phyloP scores from a whole-genome alignment of 2,329 filamentous ascomycete species.

The Clarireedia homoeocarpa region DNA sequence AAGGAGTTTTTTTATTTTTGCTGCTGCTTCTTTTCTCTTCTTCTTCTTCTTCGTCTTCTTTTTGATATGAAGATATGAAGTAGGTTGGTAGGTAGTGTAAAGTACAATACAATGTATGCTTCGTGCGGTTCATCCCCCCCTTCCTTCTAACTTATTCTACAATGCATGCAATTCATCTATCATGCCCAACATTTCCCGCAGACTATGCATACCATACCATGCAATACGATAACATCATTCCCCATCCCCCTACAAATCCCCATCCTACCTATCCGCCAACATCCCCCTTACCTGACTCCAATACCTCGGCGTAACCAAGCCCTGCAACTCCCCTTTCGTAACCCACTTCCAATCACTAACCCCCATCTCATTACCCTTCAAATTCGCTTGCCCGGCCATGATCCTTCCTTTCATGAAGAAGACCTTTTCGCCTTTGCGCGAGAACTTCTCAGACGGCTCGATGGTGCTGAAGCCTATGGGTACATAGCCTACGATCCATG shows the following conservation, averaged over 20 bases:
- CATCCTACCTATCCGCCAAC: conserved; percentile 62
- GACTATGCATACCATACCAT: conserved; percentile 6
- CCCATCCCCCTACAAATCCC: neutral
- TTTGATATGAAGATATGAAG: neutral
- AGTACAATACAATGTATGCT: neutral
- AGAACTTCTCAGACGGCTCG: conserved; percentile 39
- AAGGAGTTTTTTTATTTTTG: no score
- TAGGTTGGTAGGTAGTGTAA: neutral
- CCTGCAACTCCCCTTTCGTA: conserved; percentile 76
- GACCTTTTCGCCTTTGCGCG: conserved; percentile 62
- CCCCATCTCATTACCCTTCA: conserved; percentile 63
- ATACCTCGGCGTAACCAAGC: conserved; percentile 59
- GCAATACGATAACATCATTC: conserved; percentile 5
- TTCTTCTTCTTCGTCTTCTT: no score
- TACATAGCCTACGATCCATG: conserved; percentile 88
- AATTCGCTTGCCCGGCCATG: conserved; percentile 88
- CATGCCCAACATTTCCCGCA: neutral
- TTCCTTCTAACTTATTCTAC: neutral
- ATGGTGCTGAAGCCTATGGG: conserved; percentile 74
- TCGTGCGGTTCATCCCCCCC: neutral
- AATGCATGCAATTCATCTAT: neutral
- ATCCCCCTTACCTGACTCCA: conserved; percentile 73
- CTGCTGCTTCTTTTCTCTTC: no score
- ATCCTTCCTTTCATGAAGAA: conserved; percentile 97
- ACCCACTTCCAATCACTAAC: conserved; percentile 87